Evolutionary conservation across 495 filamentous ascomycete genomes (phyloP), one percentile per base, ranked within the genome.

Genomic region (Penicillium manginii): DNA sequence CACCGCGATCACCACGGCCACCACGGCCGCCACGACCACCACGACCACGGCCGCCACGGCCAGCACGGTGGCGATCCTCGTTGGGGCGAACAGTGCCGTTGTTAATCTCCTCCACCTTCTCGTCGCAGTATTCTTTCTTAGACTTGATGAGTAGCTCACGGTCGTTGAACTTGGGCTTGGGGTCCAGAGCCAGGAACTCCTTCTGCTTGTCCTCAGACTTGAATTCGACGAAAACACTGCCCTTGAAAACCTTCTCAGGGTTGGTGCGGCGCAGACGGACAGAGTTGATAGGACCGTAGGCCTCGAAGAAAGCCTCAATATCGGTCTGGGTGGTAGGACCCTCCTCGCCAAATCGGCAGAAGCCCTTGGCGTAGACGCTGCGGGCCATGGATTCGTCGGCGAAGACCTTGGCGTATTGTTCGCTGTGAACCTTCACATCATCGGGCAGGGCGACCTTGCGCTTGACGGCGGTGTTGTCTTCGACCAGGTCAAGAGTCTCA

Each of bases 181-280:
- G 84, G 39, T 93, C 86, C 8, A 92, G 74, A 2, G 78, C 85
- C 42, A 96, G 76, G 75, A 98, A 98, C 15, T 82, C 82, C 66
- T 91, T 79, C 63, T 89, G 86, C 22, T 84, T 82, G 49, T 93
- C 90, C 58, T 89, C 86, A 51, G 82, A 81, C 32, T 78, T 78
- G 69, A 97, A 98, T 74, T 97, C 93, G 51, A 97, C 92, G 65
- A 96, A 98, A 23, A 97, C 87, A 51, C 91, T 96, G 40, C 91
- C 91, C 81, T 98, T 98, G 83, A 97, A 98, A 21, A 70, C 63
- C 64, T 84, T 85, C 49, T 82, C 74, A 14, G 76, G 58, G n/a
- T 81, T 77, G 22, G 19, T 47, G 55, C 96, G 92, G 56, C 94
- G 92, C 48, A 98, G 87, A 60, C 92, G 92, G 58, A 98, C 87